These are phyloP conservation scores for Hymenoscyphus occultus DNA, from an alignment of 2,329 filamentous ascomycete genomes.

Conservation along the genomic window DNA sequence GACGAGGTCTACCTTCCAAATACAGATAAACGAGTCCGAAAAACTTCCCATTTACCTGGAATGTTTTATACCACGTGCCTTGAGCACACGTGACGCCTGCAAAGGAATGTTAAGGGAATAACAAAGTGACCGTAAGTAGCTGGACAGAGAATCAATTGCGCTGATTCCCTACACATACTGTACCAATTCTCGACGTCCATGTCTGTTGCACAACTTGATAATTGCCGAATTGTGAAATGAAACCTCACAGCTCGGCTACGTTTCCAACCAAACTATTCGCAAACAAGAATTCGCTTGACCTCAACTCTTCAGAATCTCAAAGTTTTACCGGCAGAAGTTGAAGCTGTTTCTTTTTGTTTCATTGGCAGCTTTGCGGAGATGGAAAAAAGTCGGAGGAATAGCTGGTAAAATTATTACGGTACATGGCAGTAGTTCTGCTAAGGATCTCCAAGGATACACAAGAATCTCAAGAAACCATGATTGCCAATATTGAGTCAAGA, in stretches of 20 bases:
- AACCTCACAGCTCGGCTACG: neutral
- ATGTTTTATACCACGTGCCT: too few species aligned
- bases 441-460: neutral
- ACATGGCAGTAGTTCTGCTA: neutral
- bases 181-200: neutral
- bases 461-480: neutral
- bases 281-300: neutral
- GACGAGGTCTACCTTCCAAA: too few species aligned
- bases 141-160: too few species aligned
- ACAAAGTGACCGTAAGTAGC: too few species aligned
- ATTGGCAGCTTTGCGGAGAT: neutral
- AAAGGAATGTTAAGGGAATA: too few species aligned
- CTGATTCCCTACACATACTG: neutral
- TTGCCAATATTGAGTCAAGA: neutral
- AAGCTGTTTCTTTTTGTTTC: neutral
- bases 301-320: too few species aligned
- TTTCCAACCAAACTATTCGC: neutral
- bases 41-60: too few species aligned
- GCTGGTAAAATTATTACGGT: neutral
- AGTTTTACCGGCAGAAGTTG: too few species aligned
- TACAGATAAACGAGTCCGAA: too few species aligned
- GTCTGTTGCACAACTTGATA: neutral
- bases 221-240: too few species aligned
- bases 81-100: too few species aligned
- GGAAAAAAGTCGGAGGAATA: neutral